Percentiles rank a stretch among this genome's conserved stretches.
These are phyloP conservation scores for Abrus pulchellus DNA, from an alignment of 306 rosid species.

Conservation along the genomic window DNA sequence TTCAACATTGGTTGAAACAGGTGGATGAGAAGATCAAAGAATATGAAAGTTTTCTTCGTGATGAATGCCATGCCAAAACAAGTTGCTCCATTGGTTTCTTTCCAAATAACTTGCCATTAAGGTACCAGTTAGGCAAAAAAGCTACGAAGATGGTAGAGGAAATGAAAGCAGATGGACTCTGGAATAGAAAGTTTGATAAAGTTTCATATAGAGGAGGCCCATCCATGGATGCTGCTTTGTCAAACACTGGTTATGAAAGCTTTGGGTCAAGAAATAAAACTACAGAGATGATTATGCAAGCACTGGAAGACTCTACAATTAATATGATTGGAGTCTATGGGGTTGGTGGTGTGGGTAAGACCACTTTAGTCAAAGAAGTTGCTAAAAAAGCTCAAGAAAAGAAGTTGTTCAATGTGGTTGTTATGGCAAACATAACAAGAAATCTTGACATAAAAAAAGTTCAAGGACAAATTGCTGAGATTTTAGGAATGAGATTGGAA, in stretches of 20 bases:
- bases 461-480: constrained; percentile 36
- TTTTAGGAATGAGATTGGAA: constrained; percentile 29
- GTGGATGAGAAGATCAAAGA: neutral
- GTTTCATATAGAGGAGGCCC: neutral
- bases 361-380: constrained; percentile 31
- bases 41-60: neutral
- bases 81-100: constrained; percentile 12
- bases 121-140: neutral
- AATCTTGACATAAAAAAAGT: constrained; percentile 8
- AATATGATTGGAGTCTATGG: constrained; percentile 36
- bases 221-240: neutral
- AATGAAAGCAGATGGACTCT: neutral
- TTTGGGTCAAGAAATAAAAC: constrained; percentile 21
- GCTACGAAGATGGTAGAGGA: constrained; percentile 8
- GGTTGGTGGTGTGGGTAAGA: constrained; percentile 37
- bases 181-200: neutral
- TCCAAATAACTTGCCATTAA: constrained; percentile 4
- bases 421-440: constrained; percentile 11
- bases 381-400: constrained; percentile 17
- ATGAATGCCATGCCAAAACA: neutral
- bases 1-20: neutral
- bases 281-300: constrained; percentile 22
- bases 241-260: constrained; percentile 24
- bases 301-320: constrained; percentile 36
- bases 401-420: constrained; percentile 24